Percentiles rank a stretch among this genome's conserved stretches.
phyloP scores from a whole-genome alignment of 257 asterid genomes.

The Petrea volubilis region DNA sequence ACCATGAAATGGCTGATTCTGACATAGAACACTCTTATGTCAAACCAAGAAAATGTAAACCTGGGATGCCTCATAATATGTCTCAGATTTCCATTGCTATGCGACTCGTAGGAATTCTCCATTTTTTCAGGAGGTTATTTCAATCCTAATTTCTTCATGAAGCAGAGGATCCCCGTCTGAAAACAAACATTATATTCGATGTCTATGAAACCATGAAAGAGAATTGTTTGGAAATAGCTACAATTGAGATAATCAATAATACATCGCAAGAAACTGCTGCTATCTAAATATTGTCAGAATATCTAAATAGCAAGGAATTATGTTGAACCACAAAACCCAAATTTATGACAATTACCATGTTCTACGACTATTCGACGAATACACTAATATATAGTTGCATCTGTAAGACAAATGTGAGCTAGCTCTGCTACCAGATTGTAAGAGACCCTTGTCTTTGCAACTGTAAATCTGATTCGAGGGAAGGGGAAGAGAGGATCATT shows the following conservation, averaged over 20 bases:
- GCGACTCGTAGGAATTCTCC: constrained; percentile 37
- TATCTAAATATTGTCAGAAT: not conserved
- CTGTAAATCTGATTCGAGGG: constrained; percentile 6
- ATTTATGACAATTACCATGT: not conserved
- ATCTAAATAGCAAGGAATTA: not conserved
- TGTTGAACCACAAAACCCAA: not conserved
- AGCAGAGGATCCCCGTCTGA: constrained; percentile 27
- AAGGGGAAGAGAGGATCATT: constrained; percentile 32
- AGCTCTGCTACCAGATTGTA: constrained; percentile 17
- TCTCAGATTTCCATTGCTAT: constrained; percentile 42
- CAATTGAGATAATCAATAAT: not conserved
- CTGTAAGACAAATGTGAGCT: not conserved
- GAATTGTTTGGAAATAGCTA: not conserved
- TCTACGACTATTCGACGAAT: not conserved
- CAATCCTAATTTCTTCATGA: constrained; percentile 24
- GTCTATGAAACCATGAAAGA: not conserved
- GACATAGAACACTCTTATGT: constrained; percentile 65
- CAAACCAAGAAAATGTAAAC: constrained; percentile 55
- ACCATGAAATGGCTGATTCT: constrained; percentile 70
- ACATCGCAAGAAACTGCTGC: not conserved
- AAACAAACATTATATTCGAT: not conserved
- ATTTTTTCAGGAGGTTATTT: constrained; percentile 32
- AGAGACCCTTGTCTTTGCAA: constrained; percentile 20
- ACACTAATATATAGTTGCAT: not conserved
- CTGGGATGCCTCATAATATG: constrained; percentile 54